Conservation (phyloP, 306 rosid species). For the Cicer chorassanicum region DNA sequence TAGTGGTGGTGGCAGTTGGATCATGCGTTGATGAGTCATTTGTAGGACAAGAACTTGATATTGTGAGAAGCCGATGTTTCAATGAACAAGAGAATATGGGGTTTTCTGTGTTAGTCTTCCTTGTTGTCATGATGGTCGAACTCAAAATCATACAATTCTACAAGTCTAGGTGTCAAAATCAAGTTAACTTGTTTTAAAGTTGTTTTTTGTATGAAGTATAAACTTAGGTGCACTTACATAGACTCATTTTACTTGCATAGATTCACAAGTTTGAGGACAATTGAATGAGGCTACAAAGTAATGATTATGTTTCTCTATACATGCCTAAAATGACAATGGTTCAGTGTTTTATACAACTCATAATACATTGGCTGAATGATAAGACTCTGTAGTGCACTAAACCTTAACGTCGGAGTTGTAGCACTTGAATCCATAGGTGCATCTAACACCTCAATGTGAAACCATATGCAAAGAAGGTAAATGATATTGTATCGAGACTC, state of each 20-base stretch:
- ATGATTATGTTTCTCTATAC: not conserved
- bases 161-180: not conserved
- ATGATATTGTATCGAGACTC: not conserved
- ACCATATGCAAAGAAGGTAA: not conserved
- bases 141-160: not conserved
- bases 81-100: constrained; percentile 4
- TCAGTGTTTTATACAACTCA: not conserved
- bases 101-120: constrained; percentile 1
- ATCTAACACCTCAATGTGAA: not conserved
- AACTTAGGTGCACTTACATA: not conserved
- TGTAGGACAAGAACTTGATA: constrained; percentile 23
- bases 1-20: not conserved
- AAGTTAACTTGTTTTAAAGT: not conserved
- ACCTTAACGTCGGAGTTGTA: not conserved
- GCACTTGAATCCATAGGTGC: not conserved
- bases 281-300: not conserved
- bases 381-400: not conserved
- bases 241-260: not conserved
- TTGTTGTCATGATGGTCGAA: not conserved
- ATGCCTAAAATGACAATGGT: not conserved
- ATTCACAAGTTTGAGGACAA: not conserved
- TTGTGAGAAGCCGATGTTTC: not conserved
- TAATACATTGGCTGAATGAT: not conserved
- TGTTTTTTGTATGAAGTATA: not conserved
- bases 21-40: not conserved